Conservation (phyloP, 2,329 filamentous ascomycete genomes). For the Kalmusia sp. region DNA sequence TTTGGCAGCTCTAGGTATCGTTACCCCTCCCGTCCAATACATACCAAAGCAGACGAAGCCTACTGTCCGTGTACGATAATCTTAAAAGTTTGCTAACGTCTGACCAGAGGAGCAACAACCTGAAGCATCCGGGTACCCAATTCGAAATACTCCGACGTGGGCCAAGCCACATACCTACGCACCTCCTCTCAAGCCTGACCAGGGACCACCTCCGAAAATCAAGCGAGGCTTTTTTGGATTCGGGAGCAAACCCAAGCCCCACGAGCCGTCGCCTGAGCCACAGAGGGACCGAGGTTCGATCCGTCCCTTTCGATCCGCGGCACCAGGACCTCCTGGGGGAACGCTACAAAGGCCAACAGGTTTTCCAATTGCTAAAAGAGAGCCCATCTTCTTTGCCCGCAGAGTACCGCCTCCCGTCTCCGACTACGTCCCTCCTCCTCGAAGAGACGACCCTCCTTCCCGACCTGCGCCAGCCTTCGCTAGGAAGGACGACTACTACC, state of each 20-base stretch:
- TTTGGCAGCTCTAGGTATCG: constrained; percentile 22
- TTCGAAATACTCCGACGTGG: constrained; percentile 31
- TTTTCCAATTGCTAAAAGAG: constrained; percentile 17
- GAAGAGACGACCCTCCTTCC: constrained; percentile 14
- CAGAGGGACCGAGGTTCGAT: constrained; percentile 8
- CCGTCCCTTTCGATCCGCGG: constrained; percentile 30
- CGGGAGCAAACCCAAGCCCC: constrained; percentile 17
- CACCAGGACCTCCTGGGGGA: constrained; percentile 32
- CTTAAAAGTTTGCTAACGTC: constrained; percentile 12
- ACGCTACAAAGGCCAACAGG: constrained; percentile 37
- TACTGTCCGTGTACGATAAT: constrained; percentile 10
- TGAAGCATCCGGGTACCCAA: constrained; percentile 31
- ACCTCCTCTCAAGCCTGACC: constrained; percentile 16
- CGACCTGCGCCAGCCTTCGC: constrained; percentile 16
- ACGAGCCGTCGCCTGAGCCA: constrained; percentile 10
- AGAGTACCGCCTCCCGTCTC: constrained; percentile 7
- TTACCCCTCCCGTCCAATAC: constrained; percentile 16
- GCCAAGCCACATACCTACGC: constrained; percentile 24
- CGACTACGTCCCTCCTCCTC: constrained; percentile 1
- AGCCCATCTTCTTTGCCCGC: constrained; percentile 6
- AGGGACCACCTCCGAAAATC: neutral
- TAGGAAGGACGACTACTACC: constrained; percentile 28
- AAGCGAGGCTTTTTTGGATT: constrained; percentile 21
- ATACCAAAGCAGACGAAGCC: constrained; percentile 6
- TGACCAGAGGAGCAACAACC: constrained; percentile 30